Base-by-base conservation (phyloP, 2,329 filamentous ascomycete genomes). In the Anisogramma anomala region DNA sequence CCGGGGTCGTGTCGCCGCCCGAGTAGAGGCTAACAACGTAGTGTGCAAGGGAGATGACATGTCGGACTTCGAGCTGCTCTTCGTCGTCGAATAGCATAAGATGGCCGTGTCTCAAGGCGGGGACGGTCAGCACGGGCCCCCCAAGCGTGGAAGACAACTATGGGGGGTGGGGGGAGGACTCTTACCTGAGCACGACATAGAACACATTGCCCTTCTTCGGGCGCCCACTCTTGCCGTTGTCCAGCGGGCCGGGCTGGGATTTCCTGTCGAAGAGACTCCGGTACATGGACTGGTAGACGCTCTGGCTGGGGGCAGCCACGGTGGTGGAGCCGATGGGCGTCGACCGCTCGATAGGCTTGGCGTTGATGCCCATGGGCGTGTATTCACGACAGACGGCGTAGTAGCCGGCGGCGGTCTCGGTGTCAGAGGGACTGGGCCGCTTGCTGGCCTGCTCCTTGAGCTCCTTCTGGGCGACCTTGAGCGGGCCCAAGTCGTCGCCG, bases 241-340 rank as follows among this genome's bases (percentile, higher is more conserved):
- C 71, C 41, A 73, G 50, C 2, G 69, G 66, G 1, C 62, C 61
- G 2, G 64, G 51, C 7, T 55, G 51, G 26, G 64, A 69, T 54
- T 82, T 88, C 54, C 89, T 76, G 53, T 94, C 87, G 58, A 98
- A 96, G 47, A 98, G 82, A 59, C 84, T 94, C 57, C 87, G 72
- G 63, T 98, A 98, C 86, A 98, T 95, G 59, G 83, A 83, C 71
- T 96, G 91, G 61, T 96, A 96, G 27, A 98, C 89, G 58, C 89
- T 95, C 42, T 84, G 87, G 55, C 86, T 94, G 42, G 87, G 82
- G 31, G 82, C 69, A 25, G 81, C 77, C 33, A 91, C 78, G 13
- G 83, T 81, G 39, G 74, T 63, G 42, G 82, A 79, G 14, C 85
- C 86, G 10, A 84, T 75, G 5, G 87, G 85, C 0, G 84, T 89